These are phyloP conservation scores for Pistacia integerrima DNA, from an alignment of 345 rosid genomes.

Conservation along the genomic window DNA sequence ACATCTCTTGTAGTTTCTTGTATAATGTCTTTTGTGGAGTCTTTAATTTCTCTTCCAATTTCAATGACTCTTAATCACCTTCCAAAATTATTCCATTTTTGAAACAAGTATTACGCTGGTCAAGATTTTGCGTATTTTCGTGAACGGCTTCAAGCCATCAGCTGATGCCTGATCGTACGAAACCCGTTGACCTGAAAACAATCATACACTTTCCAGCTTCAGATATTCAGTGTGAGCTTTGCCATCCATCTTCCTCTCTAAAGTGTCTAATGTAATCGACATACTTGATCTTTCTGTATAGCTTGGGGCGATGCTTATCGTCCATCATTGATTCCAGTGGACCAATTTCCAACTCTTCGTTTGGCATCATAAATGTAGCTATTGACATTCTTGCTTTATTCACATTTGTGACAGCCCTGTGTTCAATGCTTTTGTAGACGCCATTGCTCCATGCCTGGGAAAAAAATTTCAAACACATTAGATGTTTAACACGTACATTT, in stretches of 20 bases:
- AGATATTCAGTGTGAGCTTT: slow-evolving; percentile 16
- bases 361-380: slow-evolving; percentile 25
- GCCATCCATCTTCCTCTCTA: slow-evolving; percentile 16
- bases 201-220: not conserved
- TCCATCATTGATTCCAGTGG: slow-evolving; percentile 19
- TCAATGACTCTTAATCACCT: not conserved
- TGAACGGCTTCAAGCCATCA: not conserved
- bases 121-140: not conserved
- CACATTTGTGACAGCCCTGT: slow-evolving; percentile 29
- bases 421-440: slow-evolving; percentile 34
- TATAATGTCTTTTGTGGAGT: too few species aligned
- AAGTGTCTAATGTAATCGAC: slow-evolving; percentile 5
- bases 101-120: not conserved
- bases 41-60: too few species aligned
- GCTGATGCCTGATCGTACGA: not conserved
- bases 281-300: slow-evolving; percentile 12
- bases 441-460: slow-evolving; percentile 32
- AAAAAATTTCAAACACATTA: not conserved
- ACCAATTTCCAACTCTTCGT: slow-evolving; percentile 13
- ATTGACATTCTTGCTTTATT: slow-evolving; percentile 21
- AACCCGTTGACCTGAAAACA: not conserved
- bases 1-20: too few species aligned
- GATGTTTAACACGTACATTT: not conserved
- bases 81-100: not conserved
- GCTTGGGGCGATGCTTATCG: not conserved